Conservation (phyloP, 257 asterid genomes). For the Scutellaria baicalensis region DNA sequence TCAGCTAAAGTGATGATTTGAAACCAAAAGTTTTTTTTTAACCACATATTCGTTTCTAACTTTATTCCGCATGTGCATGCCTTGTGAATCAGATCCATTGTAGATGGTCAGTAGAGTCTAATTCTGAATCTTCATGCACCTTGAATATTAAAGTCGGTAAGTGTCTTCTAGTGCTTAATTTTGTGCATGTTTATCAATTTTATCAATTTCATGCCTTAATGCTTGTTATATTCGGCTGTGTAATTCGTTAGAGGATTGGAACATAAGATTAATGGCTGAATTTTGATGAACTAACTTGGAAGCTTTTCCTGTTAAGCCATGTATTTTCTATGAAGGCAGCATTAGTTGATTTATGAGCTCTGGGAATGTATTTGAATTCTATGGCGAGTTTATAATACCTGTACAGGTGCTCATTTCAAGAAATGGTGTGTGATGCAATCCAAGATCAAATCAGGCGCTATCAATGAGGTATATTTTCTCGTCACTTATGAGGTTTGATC, state of each 20-base stretch:
- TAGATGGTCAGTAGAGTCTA: constrained; percentile 65
- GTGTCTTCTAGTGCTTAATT: constrained; percentile 17
- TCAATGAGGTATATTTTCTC: constrained; percentile 54
- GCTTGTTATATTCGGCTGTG: neutral
- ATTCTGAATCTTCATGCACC: constrained; percentile 62
- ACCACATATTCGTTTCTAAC: neutral
- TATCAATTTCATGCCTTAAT: neutral
- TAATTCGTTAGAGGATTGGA: neutral
- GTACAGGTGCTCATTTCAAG: constrained; percentile 90
- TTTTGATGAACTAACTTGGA: neutral
- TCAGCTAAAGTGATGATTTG: neutral
- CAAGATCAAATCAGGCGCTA: constrained; percentile 83
- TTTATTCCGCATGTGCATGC: neutral
- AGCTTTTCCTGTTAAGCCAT: neutral
- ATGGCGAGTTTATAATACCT: neutral
- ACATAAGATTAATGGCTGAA: neutral
- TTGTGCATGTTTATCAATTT: neutral
- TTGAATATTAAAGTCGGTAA: constrained; percentile 89
- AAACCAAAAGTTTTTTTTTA: neutral
- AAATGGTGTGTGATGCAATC: constrained; percentile 99
- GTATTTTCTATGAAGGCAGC: neutral
- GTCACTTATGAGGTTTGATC: neutral
- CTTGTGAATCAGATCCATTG: constrained; percentile 73
- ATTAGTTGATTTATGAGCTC: neutral
- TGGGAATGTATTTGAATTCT: neutral